These are phyloP conservation scores for Podospora appendiculata DNA, from an alignment of 495 filamentous ascomycete species.

Conservation along the genomic window DNA sequence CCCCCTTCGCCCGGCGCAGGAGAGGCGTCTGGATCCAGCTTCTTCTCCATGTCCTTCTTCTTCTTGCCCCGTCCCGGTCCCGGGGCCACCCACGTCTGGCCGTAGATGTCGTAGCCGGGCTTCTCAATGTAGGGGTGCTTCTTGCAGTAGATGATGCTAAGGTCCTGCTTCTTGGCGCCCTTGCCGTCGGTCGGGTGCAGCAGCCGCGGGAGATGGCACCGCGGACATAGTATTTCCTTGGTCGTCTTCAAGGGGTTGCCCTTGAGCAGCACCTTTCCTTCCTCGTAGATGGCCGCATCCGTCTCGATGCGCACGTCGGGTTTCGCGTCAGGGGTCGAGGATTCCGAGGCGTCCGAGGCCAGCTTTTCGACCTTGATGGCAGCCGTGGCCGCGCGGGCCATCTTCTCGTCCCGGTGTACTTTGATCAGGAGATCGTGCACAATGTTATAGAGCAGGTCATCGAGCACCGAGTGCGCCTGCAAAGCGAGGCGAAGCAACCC, in stretches of 20 bases:
- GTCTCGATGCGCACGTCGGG: slow-evolving; percentile 55
- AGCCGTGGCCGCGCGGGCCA: slow-evolving; percentile 62
- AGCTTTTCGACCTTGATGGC: slow-evolving; percentile 64
- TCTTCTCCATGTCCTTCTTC: slow-evolving; percentile 53
- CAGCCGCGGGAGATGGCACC: slow-evolving; percentile 57
- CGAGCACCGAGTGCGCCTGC: slow-evolving; percentile 49
- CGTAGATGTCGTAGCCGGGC: slow-evolving; percentile 74
- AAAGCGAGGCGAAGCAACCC: not conserved
- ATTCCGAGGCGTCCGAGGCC: slow-evolving; percentile 46
- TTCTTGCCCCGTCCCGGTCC: slow-evolving; percentile 50
- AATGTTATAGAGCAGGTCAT: slow-evolving; percentile 65
- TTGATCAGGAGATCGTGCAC: slow-evolving; percentile 63
- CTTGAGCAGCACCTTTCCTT: slow-evolving; percentile 62
- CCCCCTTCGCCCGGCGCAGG: slow-evolving; percentile 44
- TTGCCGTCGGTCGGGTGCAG: slow-evolving; percentile 56
- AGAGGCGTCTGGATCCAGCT: slow-evolving; percentile 38
- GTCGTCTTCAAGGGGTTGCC: slow-evolving; percentile 69
- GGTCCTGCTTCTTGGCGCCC: slow-evolving; percentile 52
- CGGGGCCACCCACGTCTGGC: slow-evolving; percentile 57
- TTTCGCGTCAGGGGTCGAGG: slow-evolving; percentile 29
- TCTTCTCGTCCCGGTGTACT: slow-evolving; percentile 67
- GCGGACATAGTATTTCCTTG: slow-evolving; percentile 60
- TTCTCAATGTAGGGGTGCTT: slow-evolving; percentile 65
- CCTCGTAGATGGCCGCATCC: slow-evolving; percentile 62
- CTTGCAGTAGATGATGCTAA: slow-evolving; percentile 64